A percentile compares a stretch with the other conserved stretches of the same genome.
These are phyloP conservation scores for Chalaropsis ovoidea DNA, from an alignment of 2,329 filamentous ascomycete species.

Conservation along the genomic window DNA sequence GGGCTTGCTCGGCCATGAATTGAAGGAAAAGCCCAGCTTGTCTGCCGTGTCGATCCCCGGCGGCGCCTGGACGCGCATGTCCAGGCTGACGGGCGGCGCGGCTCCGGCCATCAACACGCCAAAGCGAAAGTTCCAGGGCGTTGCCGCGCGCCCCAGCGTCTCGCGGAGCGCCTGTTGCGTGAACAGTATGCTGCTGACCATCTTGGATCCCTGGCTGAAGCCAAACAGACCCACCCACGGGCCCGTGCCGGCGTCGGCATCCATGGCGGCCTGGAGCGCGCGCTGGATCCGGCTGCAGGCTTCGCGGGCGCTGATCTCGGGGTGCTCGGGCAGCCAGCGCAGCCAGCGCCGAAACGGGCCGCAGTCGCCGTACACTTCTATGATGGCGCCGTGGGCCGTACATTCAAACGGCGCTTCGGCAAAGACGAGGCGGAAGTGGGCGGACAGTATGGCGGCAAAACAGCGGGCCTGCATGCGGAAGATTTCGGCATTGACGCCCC, in stretches of 20 bases:
- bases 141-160: conserved; percentile 30
- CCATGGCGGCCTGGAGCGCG: conserved; percentile 40
- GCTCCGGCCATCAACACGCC: conserved; percentile 53
- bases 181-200: conserved; percentile 49
- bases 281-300: conserved; percentile 36
- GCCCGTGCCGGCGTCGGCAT: conserved; percentile 45
- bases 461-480: conserved; percentile 59
- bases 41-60: conserved; percentile 28
- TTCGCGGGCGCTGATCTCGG: conserved; percentile 40
- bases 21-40: conserved; percentile 33
- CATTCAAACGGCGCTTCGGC: conserved; percentile 59
- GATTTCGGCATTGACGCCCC: conserved; percentile 60
- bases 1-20: conserved; percentile 34
- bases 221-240: conserved; percentile 52
- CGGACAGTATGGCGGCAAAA: conserved; percentile 38
- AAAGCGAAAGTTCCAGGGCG: conserved; percentile 44
- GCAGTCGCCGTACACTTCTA: conserved; percentile 53
- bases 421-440: conserved; percentile 60
- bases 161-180: conserved; percentile 48
- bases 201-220: conserved; percentile 57
- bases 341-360: conserved; percentile 57
- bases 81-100: conserved; percentile 47
- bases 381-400: conserved; percentile 50
- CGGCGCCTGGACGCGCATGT: conserved; percentile 31
- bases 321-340: conserved; percentile 51